Evolutionary conservation across 2,329 filamentous ascomycete genomes (phyloP), one percentile per base, ranked within the genome.

Genomic region (Canariomyces notabilis): DNA sequence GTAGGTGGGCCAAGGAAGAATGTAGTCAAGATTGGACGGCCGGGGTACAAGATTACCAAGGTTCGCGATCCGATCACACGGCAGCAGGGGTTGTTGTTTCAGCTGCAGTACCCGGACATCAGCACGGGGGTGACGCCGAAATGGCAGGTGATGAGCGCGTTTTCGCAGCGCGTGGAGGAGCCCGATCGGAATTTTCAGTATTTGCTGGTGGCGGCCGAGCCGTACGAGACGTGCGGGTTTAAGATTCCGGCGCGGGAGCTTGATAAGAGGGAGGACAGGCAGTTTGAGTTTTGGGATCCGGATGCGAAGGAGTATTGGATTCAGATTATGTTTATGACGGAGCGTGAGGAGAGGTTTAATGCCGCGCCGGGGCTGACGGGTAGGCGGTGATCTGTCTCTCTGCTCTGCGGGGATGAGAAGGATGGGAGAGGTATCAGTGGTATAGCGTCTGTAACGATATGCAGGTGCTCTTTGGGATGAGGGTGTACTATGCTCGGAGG

Each of bases 21-120:
- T 61, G 72, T 89, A 14, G 82, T 97, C 63, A 96, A 96, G 79
- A 97, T 98, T 59, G 93, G 93, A 4, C 79, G 91, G 5, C 93
- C 93, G 0, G 93, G 93, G 0, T 98, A 98, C 73, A 94, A 95
- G 67, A 96, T 98, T 67, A 96, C 90, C 16, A 98, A 98, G 74
- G 84, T 91, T 37, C 79, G 89, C 53, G 91, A 98, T 66, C 87
- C 89, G 4, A 77, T 91, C 56, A 94, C 89, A 45, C 74, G 87
- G 33, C 93, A 98, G 71, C 80, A 90, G 57, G 93, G 93, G 0
- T 65, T 98, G 59, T 73, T 97, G n/a, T 97, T 97, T 68, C 91
- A 97, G 71, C 75, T 98, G 57, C 88, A 95, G 67, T 97, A 93
- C 65, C 90, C 93, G 5, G 90, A 97, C 69, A 91, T 95, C 54